Percentiles rank a stretch among this genome's conserved stretches.
Evolutionary conservation across 257 asterid genomes (phyloP).

Genomic region (Scutellaria minor): DNA sequence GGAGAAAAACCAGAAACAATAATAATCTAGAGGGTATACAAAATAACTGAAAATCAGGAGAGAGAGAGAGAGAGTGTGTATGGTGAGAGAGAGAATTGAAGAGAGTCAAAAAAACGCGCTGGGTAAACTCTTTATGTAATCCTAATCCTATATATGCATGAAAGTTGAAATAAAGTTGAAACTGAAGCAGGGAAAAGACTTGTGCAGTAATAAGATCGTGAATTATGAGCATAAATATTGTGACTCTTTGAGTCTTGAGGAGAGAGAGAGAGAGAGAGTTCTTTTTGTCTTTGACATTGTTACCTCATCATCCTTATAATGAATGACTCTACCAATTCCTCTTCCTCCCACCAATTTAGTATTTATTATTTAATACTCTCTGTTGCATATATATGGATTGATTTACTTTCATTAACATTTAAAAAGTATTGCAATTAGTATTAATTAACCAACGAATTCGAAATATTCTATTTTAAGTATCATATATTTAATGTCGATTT

Average conservation of each 20-base stretch:
- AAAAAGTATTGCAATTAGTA: too few species aligned
- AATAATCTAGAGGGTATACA: constrained; percentile 8
- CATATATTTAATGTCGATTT: too few species aligned
- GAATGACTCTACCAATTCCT: too few species aligned
- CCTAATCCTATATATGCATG: constrained; percentile 41
- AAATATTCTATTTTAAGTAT: too few species aligned
- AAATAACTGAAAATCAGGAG: background rate
- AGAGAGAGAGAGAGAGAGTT: background rate
- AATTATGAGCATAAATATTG: constrained; percentile 32
- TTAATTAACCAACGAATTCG: too few species aligned
- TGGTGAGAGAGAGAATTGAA: too few species aligned
- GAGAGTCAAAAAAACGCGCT: background rate
- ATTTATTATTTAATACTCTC: too few species aligned
- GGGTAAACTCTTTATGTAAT: background rate
- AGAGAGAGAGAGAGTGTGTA: background rate
- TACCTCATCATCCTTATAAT: too few species aligned
- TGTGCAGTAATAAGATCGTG: constrained; percentile 34
- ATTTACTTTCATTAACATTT: too few species aligned
- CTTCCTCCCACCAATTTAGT: too few species aligned
- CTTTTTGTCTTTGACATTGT: too few species aligned
- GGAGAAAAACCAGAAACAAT: constrained; percentile 15
- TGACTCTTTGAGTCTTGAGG: constrained; percentile 15
- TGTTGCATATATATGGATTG: too few species aligned
- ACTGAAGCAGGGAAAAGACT: constrained; percentile 31
- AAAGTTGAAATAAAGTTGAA: constrained; percentile 29